These are phyloP conservation scores for Opeltia flavorubescens DNA, from an alignment of 495 filamentous ascomycete species.

Conservation along the genomic window DNA sequence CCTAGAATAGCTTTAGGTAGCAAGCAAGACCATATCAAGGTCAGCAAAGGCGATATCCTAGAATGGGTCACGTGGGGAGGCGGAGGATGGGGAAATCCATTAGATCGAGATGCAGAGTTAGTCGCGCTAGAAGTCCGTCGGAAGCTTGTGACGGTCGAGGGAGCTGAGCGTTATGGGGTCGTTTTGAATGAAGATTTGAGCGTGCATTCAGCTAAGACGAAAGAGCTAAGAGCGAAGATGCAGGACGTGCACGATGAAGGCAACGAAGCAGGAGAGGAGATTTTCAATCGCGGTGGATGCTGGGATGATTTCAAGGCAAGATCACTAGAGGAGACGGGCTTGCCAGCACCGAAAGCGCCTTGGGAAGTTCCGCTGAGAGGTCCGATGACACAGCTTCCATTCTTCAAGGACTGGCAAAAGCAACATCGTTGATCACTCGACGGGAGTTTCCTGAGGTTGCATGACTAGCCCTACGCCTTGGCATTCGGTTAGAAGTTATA, in stretches of 20 bases:
- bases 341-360: constrained; percentile 21
- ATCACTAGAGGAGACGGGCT: constrained; percentile 26
- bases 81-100: constrained; percentile 34
- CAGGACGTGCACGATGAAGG: constrained; percentile 10
- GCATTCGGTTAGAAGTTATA: too few relatives aligned
- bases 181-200: constrained; percentile 22
- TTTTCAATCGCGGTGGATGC: constrained; percentile 28
- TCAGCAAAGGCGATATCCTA: constrained; percentile 32
- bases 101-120: constrained; percentile 29
- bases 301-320: constrained; percentile 21
- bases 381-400: constrained; percentile 20
- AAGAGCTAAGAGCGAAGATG: constrained; percentile 20
- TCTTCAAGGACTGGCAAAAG: constrained; percentile 22
- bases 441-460: too few relatives aligned
- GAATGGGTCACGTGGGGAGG: constrained; percentile 41
- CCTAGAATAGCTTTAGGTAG: constrained; percentile 22
- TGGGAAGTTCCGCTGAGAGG: constrained; percentile 26
- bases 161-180: constrained; percentile 31
- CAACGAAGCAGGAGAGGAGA: constrained; percentile 2
- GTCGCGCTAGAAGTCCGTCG: constrained; percentile 34
- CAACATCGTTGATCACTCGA: too few relatives aligned
- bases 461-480: too few relatives aligned
- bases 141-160: constrained; percentile 30
- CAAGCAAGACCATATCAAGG: constrained; percentile 35
- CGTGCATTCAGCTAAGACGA: constrained; percentile 20